Conservation (phyloP, 257 asterid species). For the Solanum chmielewskii region DNA sequence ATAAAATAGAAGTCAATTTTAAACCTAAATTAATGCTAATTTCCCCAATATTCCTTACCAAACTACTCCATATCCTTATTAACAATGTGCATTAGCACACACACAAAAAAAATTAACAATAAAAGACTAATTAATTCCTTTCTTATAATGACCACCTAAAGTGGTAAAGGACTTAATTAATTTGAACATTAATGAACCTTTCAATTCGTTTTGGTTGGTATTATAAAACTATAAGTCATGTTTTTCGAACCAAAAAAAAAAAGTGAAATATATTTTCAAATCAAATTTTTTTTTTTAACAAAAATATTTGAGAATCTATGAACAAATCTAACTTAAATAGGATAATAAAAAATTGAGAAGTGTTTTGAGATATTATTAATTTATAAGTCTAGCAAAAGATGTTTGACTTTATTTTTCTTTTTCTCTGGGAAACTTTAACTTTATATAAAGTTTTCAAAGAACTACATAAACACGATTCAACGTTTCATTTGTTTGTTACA, state of each 20-base stretch:
- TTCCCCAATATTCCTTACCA: constrained; percentile 3
- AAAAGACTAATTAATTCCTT: background rate
- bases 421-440: background rate
- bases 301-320: background rate
- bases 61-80: background rate
- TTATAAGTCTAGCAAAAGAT: background rate
- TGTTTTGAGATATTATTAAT: background rate
- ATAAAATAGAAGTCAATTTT: background rate
- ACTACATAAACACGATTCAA: background rate
- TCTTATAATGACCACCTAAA: background rate
- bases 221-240: background rate
- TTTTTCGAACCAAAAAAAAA: background rate
- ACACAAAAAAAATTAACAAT: background rate
- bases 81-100: background rate
- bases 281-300: background rate
- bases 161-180: background rate
- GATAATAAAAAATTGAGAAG: background rate
- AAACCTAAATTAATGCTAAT: background rate
- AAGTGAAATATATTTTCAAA: background rate
- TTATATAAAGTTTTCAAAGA: too few relatives aligned
- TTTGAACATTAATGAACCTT: background rate
- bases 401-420: background rate
- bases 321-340: background rate
- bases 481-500: background rate
- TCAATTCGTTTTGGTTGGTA: background rate